These are phyloP conservation scores for Zygosaccharomyces bisporus DNA, from an alignment of 805 yeast species.

Conservation along the genomic window DNA sequence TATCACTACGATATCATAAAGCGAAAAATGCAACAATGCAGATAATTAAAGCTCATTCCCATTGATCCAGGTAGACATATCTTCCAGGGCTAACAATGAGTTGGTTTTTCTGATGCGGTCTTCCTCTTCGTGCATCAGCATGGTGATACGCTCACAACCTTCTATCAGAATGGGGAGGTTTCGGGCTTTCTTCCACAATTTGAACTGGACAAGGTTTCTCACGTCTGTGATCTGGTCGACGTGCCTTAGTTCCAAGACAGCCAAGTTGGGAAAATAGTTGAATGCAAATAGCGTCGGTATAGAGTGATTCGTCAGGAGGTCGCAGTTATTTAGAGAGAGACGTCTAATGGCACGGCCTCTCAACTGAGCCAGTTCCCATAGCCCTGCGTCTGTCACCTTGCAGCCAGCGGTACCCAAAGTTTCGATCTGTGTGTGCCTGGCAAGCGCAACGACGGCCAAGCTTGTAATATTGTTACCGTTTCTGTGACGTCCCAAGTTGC, in stretches of 20 bases:
- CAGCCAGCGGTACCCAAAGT: slow-evolving; percentile 92
- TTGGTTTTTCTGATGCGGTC: slow-evolving; percentile 51
- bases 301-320: slow-evolving; percentile 51
- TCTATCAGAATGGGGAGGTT: slow-evolving; percentile 61
- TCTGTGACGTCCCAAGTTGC: slow-evolving; percentile 78
- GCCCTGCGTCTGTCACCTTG: slow-evolving; percentile 64
- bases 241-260: slow-evolving; percentile 75
- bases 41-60: slow-evolving; percentile 37
- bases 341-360: slow-evolving; percentile 53
- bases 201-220: slow-evolving; percentile 65
- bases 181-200: slow-evolving; percentile 45
- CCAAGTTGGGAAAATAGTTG: slow-evolving; percentile 53
- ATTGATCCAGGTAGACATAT: slow-evolving; percentile 63
- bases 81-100: slow-evolving; percentile 55
- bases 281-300: slow-evolving; percentile 46
- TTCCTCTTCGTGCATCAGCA: slow-evolving; percentile 58
- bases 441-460: slow-evolving; percentile 55
- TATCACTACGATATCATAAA: not conserved
- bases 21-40: slow-evolving; percentile 1
- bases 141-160: slow-evolving; percentile 68
- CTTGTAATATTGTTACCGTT: slow-evolving; percentile 69
- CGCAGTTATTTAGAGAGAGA: slow-evolving; percentile 73
- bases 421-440: slow-evolving; percentile 51
- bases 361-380: slow-evolving; percentile 72
- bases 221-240: slow-evolving; percentile 54